Evolutionary conservation across 805 yeast species (phyloP).

Genomic region (Metschnikowia borealis): DNA sequence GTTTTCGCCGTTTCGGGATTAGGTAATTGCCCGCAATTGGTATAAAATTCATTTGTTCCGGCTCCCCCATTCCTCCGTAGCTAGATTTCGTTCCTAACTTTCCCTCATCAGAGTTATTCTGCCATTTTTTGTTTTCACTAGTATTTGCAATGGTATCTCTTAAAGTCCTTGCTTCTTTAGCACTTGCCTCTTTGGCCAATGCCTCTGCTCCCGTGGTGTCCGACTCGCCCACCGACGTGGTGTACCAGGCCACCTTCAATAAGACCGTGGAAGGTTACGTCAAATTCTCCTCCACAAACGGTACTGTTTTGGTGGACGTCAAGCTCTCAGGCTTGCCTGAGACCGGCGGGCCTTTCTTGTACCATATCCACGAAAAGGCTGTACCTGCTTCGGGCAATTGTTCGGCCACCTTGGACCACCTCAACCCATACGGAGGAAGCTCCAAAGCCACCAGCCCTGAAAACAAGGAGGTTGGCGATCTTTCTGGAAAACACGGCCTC

Average conservation of each 20-base stretch:
- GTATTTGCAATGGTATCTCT: conserved; percentile 6
- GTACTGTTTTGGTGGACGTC: conserved; percentile 32
- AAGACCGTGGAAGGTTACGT: conserved; percentile 27
- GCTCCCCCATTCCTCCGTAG: background rate
- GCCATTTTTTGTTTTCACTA: too few species aligned
- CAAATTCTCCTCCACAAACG: conserved; percentile 27
- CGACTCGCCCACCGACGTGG: conserved; percentile 28
- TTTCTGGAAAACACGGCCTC: conserved; percentile 37
- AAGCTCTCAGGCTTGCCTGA: conserved; percentile 31
- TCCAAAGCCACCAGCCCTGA: conserved; percentile 21
- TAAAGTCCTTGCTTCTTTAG: conserved; percentile 6
- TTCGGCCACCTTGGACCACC: conserved; percentile 32
- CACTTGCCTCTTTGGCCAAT: conserved; percentile 13
- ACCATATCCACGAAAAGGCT: conserved; percentile 36
- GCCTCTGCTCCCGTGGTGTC: conserved; percentile 25
- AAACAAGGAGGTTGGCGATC: conserved; percentile 34
- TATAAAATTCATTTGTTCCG: background rate
- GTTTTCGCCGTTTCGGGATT: background rate
- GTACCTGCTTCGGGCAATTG: conserved; percentile 34
- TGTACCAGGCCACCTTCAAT: conserved; percentile 24
- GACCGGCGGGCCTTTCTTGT: conserved; percentile 36
- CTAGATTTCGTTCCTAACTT: background rate
- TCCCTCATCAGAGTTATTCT: background rate
- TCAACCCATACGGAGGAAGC: conserved; percentile 37
- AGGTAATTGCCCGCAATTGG: background rate